These are phyloP conservation scores for Phalaenopsis aphrodite DNA, from an alignment of 106 monocot genomes.

Conservation along the genomic window DNA sequence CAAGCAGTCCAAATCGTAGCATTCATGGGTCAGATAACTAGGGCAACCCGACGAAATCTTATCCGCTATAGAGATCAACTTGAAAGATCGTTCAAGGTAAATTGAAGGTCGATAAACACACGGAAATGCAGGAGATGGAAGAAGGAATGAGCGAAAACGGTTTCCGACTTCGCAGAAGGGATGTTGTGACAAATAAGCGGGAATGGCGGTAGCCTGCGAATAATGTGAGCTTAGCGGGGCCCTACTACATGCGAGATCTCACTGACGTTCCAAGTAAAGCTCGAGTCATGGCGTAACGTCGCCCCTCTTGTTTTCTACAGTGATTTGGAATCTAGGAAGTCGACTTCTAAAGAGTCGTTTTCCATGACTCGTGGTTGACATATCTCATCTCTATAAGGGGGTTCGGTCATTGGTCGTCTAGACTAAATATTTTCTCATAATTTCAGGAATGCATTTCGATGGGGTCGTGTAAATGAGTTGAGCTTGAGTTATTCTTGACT, in stretches of 20 bases:
- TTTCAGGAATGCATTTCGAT: too few relatives aligned
- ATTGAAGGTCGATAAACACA: too few relatives aligned
- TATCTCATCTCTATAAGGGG: neutral
- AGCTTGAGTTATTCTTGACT: too few relatives aligned
- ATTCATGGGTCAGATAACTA: too few relatives aligned
- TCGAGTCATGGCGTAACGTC: neutral
- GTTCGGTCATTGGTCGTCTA: too few relatives aligned
- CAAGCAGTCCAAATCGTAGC: too few relatives aligned
- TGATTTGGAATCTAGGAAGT: neutral
- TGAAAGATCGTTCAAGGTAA: too few relatives aligned
- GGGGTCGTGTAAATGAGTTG: too few relatives aligned
- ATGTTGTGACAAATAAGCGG: neutral
- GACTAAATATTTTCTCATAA: too few relatives aligned
- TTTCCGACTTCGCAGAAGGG: neutral
- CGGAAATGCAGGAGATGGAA: neutral
- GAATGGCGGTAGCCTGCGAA: neutral
- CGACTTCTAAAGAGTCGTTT: neutral
- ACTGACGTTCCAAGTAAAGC: neutral
- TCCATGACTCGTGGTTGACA: neutral
- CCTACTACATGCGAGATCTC: neutral
- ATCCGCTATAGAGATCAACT: too few relatives aligned
- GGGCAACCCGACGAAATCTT: too few relatives aligned
- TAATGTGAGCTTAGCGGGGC: neutral
- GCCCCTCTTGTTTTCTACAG: neutral
- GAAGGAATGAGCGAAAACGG: neutral